These are phyloP conservation scores for Skeletonema costatum DNA, from an alignment of 108 stramenopile species.

Conservation along the genomic window DNA sequence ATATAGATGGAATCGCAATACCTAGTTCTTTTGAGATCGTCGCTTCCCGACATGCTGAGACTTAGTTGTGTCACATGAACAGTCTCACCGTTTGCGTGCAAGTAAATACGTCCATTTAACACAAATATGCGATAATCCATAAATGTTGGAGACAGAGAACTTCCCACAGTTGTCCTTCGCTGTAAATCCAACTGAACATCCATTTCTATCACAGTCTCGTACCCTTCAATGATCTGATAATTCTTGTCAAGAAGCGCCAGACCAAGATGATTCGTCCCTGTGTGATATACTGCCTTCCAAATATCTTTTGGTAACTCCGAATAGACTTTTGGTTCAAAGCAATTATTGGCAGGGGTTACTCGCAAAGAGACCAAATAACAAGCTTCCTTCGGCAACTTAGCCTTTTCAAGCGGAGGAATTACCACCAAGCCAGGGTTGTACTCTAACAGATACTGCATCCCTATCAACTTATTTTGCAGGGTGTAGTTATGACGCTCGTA, in stretches of 20 bases:
- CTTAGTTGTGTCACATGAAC: conserved; percentile 20
- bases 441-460: conserved; percentile 31
- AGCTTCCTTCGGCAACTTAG: conserved; percentile 29
- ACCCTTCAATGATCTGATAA: conserved; percentile 32
- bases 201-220: conserved; percentile 37
- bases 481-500: conserved; percentile 18
- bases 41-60: conserved; percentile 22
- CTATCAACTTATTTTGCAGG: conserved; percentile 3
- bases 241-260: conserved; percentile 33
- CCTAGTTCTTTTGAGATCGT: background rate
- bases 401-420: conserved; percentile 15
- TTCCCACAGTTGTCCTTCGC: background rate
- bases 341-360: conserved; percentile 50
- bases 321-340: conserved; percentile 29
- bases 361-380: conserved; percentile 40
- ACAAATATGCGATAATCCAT: conserved; percentile 47
- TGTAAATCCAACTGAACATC: conserved; percentile 30
- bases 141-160: conserved; percentile 13
- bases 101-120: conserved; percentile 31
- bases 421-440: conserved; percentile 48
- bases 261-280: conserved; percentile 36
- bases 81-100: conserved; percentile 39
- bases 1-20: background rate
- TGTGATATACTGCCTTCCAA: conserved; percentile 35
- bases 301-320: conserved; percentile 12